These are phyloP conservation scores for Cynara cardunculus DNA, from an alignment of 129 eudicot species.

Conservation along the genomic window DNA sequence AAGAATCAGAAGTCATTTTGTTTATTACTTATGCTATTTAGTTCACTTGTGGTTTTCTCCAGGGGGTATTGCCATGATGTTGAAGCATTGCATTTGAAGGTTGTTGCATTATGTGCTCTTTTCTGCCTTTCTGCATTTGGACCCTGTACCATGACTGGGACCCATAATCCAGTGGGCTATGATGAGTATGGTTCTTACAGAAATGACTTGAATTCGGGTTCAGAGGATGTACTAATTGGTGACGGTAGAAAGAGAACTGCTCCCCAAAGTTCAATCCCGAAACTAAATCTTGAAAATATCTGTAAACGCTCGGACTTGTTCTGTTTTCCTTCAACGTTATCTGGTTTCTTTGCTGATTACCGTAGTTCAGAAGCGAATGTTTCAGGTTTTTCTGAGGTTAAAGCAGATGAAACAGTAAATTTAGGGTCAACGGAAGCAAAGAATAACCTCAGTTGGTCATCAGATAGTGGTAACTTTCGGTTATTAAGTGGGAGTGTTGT, in stretches of 20 bases:
- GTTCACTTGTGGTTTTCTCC: constrained; percentile 1
- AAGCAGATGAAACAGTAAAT: constrained; percentile 26
- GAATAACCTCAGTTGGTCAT: constrained; percentile 45
- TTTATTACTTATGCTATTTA: not conserved
- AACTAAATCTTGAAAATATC: constrained; percentile 35
- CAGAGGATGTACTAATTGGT: constrained; percentile 33
- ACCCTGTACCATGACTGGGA: constrained; percentile 40
- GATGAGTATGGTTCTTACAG: constrained; percentile 40
- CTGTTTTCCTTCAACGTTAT: constrained; percentile 75
- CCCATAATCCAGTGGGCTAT: constrained; percentile 32
- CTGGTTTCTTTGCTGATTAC: constrained; percentile 41
- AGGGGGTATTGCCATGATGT: constrained; percentile 46
- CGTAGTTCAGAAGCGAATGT: constrained; percentile 16
- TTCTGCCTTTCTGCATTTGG: constrained; percentile 42
- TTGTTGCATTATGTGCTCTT: constrained; percentile 39
- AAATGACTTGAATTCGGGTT: constrained; percentile 26
- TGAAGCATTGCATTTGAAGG: constrained; percentile 38
- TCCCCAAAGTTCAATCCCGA: constrained; percentile 15
- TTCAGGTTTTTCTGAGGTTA: constrained; percentile 30
- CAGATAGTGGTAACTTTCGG: constrained; percentile 37
- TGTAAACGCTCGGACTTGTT: constrained; percentile 49
- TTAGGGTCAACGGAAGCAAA: constrained; percentile 22
- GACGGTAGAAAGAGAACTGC: constrained; percentile 16
- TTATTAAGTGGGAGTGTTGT: constrained; percentile 41
- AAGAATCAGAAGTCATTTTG: not conserved